Percentiles rank a stretch among this genome's conserved stretches.
These are phyloP conservation scores for Sphaerulina populicola DNA, from an alignment of 2,329 filamentous ascomycete genomes.

Conservation along the genomic window DNA sequence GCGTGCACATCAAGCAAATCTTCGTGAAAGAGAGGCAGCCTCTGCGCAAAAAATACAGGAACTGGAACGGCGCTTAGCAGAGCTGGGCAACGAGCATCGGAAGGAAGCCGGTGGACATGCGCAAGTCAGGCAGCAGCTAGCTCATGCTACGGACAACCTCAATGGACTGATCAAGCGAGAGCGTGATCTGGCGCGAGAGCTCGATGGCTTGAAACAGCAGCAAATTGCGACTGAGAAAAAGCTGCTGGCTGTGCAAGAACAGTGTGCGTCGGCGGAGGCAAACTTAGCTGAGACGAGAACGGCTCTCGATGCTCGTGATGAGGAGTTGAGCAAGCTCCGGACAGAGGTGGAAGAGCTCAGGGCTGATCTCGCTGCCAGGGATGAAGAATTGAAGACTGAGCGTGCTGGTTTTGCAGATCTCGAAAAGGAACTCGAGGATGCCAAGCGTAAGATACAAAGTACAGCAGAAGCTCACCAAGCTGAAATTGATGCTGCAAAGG, in stretches of 20 bases:
- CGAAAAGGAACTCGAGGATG: conserved; percentile 26
- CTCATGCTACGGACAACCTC: conserved; percentile 24
- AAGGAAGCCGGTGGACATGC: conserved; percentile 26
- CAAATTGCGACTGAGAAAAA: conserved; percentile 15
- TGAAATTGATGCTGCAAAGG: conserved; percentile 1
- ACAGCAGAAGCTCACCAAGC: background rate
- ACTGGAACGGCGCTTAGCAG: conserved; percentile 24
- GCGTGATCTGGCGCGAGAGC: conserved; percentile 18
- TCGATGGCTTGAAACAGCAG: conserved; percentile 22
- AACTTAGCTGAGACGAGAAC: conserved; percentile 22
- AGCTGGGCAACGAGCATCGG: conserved; percentile 28
- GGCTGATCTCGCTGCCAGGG: conserved; percentile 25
- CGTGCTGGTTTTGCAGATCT: conserved; percentile 27
- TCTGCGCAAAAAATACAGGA: conserved; percentile 26
- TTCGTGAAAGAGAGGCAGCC: conserved; percentile 24
- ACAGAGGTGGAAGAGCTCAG: conserved; percentile 22
- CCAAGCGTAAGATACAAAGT: conserved; percentile 11
- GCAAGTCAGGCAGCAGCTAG: conserved; percentile 30
- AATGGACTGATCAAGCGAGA: conserved; percentile 24
- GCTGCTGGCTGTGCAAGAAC: conserved; percentile 14
- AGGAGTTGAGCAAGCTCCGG: conserved; percentile 22
- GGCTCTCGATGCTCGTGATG: conserved; percentile 39
- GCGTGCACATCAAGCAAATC: conserved; percentile 21
- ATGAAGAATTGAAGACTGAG: conserved; percentile 30
- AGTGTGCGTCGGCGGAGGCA: conserved; percentile 13